Evolutionary conservation across 2,329 filamentous ascomycete species (phyloP), one percentile per base, ranked within the genome.

Genomic region (Epichloe baconii): DNA sequence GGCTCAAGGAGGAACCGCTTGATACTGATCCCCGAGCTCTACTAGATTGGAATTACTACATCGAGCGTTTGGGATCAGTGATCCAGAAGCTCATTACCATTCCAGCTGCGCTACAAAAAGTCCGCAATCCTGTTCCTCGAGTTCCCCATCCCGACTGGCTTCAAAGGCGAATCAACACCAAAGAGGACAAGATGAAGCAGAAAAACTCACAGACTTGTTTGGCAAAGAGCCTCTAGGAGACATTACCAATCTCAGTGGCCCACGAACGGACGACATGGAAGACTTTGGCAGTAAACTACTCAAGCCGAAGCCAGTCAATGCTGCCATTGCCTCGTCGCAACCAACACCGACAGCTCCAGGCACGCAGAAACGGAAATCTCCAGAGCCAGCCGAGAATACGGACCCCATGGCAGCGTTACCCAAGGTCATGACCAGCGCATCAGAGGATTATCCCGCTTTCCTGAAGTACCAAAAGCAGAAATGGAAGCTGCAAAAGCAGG

Each of bases 61-160:
- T 90, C 2, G 94, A 98, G 62, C 88, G 93, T 70, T 75, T 99
- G 19, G 91, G 90, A 0, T 97, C 91, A 0, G 93, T 98, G 51
- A 94, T 99, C 48, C 93, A 99, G 69, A 99, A 99, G 67, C 79
- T 99, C 51, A 95, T 99, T 64, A 98, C 94, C 1, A 99, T 99
- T 58, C 93, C 93, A 2, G 94, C 93, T 15, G 93, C 94, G 3
- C 75, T 98, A 48, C 93, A 98, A 65, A 97, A 95, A 68, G 78
- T 98, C 51, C 80, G 84, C 50, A 99, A 99, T 62, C 93, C 93
- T 0, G 91, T 97, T 1, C 94, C 93, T 14, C 78, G 94, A 57
- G 88, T 99, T 12, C 77, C 86, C 6, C 94, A 98, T 68, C 93
- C 93, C 0, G 94, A 98, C 50, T 99, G 93, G 93, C 77, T 99